A percentile compares a stretch with the other conserved stretches of the same genome.
These are phyloP conservation scores for Candida methanosorbosa DNA, from an alignment of 805 yeast species.

Conservation along the genomic window DNA sequence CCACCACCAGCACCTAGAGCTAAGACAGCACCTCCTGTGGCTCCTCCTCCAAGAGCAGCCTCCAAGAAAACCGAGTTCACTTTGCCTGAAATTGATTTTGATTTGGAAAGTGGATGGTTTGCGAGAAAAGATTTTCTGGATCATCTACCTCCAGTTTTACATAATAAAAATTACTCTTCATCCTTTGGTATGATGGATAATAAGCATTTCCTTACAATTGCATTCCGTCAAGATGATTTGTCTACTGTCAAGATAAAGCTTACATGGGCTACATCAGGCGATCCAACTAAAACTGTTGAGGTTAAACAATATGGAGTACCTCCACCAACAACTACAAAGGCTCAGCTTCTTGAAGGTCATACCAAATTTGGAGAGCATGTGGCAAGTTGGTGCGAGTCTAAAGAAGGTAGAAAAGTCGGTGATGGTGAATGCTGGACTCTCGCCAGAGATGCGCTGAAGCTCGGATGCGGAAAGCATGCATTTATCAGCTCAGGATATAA, in stretches of 20 bases:
- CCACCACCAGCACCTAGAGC: slow-evolving; percentile 31
- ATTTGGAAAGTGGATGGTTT: slow-evolving; percentile 40
- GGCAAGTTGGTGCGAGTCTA: slow-evolving; percentile 46
- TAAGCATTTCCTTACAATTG: slow-evolving; percentile 24
- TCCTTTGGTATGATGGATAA: slow-evolving; percentile 20
- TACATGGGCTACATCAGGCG: slow-evolving; percentile 28
- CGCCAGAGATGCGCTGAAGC: slow-evolving; percentile 42
- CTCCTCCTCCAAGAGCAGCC: slow-evolving; percentile 10
- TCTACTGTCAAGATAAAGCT: slow-evolving; percentile 27
- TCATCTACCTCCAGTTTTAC: slow-evolving; percentile 29
- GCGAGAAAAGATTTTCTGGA: slow-evolving; percentile 18
- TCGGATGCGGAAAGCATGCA: slow-evolving; percentile 51
- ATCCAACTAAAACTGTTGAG: slow-evolving; percentile 16
- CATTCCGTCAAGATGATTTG: slow-evolving; percentile 33
- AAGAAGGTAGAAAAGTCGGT: slow-evolving; percentile 39
- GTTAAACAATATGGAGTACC: slow-evolving; percentile 27
- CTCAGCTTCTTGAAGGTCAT: slow-evolving; percentile 25
- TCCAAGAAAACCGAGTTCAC: slow-evolving; percentile 17
- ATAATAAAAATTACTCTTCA: slow-evolving; percentile 26
- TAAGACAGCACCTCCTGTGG: slow-evolving; percentile 16
- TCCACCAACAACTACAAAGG: slow-evolving; percentile 33
- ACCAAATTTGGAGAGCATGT: slow-evolving; percentile 40
- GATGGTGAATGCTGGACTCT: slow-evolving; percentile 57
- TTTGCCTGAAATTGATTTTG: slow-evolving; percentile 31
- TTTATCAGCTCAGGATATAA: slow-evolving; percentile 37